Evolutionary conservation across 2,329 filamentous ascomycete species (phyloP).

Genomic region (Tricladium varicosporioides): DNA sequence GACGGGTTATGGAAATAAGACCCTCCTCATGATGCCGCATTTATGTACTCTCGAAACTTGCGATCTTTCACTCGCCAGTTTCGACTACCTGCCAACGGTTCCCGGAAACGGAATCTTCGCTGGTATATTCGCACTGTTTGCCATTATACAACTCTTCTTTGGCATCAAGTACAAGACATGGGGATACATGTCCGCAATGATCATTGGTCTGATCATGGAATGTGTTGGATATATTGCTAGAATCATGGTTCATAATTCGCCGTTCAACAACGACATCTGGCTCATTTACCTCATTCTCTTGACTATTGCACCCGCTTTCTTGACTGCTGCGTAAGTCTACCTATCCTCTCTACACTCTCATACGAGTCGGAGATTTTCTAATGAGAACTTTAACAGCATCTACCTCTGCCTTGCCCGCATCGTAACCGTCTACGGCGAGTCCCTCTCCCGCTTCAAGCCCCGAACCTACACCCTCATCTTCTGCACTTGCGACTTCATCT

Average conservation of each 20-base stretch:
- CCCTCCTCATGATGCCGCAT: conserved; percentile 19
- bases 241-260: conserved; percentile 49
- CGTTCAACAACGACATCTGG: conserved; percentile 54
- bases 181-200: conserved; percentile 50
- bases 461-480: conserved; percentile 48
- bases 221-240: conserved; percentile 53
- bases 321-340: conserved; percentile 48
- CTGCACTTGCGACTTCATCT: conserved; percentile 53
- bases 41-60: conserved; percentile 32
- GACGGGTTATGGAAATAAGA: conserved; percentile 25
- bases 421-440: conserved; percentile 51
- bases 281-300: conserved; percentile 58
- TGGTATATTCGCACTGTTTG: conserved; percentile 45
- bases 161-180: conserved; percentile 53
- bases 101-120: conserved; percentile 55
- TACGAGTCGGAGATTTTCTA: conserved; percentile 3
- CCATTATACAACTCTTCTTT: conserved; percentile 43
- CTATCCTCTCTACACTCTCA: background rate
- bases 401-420: conserved; percentile 59
- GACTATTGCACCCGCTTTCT: conserved; percentile 41
- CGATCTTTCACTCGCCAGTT: conserved; percentile 48
- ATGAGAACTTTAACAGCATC: conserved; percentile 35
- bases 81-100: conserved; percentile 57
- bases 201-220: conserved; percentile 49
- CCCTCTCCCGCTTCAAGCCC: conserved; percentile 46